phyloP scores from a whole-genome alignment of 1,139 yeast species.

The Oligophagozyma castellii region DNA sequence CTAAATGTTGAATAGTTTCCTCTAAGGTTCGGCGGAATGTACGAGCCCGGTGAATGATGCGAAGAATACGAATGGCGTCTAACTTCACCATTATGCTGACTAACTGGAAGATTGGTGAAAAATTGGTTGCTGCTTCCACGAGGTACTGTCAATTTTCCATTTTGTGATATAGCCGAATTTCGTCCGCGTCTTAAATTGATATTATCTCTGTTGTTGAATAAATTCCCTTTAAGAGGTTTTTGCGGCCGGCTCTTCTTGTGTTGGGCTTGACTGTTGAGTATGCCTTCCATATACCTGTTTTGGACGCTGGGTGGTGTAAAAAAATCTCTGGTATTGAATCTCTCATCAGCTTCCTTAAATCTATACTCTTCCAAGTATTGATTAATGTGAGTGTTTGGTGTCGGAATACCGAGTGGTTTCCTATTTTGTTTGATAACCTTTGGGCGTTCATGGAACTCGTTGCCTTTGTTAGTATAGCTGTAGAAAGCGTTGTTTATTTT shows the following conservation, averaged over 20 bases:
- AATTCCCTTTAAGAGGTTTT: conserved; percentile 6
- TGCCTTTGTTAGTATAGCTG: neutral
- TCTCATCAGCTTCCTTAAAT: conserved; percentile 12
- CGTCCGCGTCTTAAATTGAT: conserved; percentile 14
- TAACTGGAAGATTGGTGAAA: conserved; percentile 2
- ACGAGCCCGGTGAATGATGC: conserved; percentile 36
- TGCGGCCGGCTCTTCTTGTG: conserved; percentile 9
- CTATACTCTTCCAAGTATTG: conserved; percentile 26
- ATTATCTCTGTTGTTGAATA: conserved; percentile 10
- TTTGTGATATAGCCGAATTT: conserved; percentile 3
- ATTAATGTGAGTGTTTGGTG: conserved; percentile 30
- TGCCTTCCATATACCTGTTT: conserved; percentile 59
- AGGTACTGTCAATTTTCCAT: conserved; percentile 6
- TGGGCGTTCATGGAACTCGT: conserved; percentile 19
- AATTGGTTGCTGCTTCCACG: conserved; percentile 7
- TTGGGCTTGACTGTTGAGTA: conserved; percentile 32
- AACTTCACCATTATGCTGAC: conserved; percentile 7
- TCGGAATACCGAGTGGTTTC: conserved; percentile 53
- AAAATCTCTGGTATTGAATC: conserved; percentile 52
- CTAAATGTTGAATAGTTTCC: conserved; percentile 4
- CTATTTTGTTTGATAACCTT: conserved; percentile 37
- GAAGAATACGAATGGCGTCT: conserved; percentile 9
- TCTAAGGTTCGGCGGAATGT: conserved; percentile 60
- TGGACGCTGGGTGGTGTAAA: conserved; percentile 69
- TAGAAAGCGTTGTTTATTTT: conserved; percentile 20